Evolutionary conservation across 495 filamentous ascomycete genomes (phyloP).

Genomic region (Penicillium paradoxum): DNA sequence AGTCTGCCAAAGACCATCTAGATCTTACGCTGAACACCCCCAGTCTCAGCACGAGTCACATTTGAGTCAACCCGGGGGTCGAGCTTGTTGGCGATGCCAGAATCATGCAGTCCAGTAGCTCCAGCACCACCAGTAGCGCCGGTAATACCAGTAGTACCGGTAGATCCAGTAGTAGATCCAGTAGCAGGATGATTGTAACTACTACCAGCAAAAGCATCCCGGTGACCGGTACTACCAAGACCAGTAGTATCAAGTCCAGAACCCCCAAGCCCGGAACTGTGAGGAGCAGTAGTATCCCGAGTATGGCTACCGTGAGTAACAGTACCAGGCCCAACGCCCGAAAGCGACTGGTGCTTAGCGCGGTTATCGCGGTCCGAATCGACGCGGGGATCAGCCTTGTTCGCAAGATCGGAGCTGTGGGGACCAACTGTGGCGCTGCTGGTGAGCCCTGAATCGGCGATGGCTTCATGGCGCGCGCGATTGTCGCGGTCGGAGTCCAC

Average conservation of each 20-base stretch:
- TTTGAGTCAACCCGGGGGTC: constrained; percentile 43
- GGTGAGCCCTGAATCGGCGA: background rate
- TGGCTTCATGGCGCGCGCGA: background rate
- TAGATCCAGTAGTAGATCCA: background rate
- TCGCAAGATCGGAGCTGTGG: constrained; percentile 7
- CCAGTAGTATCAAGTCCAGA: background rate
- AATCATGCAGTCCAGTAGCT: constrained; percentile 34
- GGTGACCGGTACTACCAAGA: background rate
- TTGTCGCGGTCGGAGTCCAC: constrained; percentile 5
- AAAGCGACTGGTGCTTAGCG: background rate
- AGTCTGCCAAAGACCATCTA: background rate
- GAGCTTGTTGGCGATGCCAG: constrained; percentile 38
- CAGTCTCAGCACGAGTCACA: background rate
- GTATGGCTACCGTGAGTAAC: background rate
- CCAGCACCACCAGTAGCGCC: no score
- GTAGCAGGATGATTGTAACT: background rate
- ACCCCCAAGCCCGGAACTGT: background rate
- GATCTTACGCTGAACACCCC: background rate
- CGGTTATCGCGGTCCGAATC: background rate
- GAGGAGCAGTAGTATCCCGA: background rate
- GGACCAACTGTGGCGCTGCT: constrained; percentile 10
- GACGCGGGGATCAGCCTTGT: constrained; percentile 1
- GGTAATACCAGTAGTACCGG: background rate
- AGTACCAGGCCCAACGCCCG: background rate
- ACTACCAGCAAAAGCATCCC: background rate